Evolutionary conservation across 768 basidiomycete species (phyloP).

Genomic region (Lepiota brunneoincarnata): DNA sequence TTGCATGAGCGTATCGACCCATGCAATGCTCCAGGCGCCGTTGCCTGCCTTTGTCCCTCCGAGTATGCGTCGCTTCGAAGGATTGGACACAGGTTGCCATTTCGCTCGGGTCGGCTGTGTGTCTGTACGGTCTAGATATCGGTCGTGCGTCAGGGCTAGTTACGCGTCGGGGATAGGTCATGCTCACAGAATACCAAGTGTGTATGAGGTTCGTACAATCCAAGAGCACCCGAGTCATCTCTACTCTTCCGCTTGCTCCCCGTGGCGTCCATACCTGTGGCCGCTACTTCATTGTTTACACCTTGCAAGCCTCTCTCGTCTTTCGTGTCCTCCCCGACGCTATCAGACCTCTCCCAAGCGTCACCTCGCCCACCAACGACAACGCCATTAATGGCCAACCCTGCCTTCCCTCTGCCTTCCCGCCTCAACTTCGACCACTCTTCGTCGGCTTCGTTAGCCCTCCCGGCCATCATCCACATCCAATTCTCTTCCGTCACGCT

Average conservation of each 20-base stretch:
- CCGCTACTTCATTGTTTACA: slow-evolving; percentile 18
- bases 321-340: slow-evolving; percentile 17
- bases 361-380: slow-evolving; percentile 18
- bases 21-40: slow-evolving; percentile 78
- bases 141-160: background rate
- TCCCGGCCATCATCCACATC: slow-evolving; percentile 79
- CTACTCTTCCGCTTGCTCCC: slow-evolving; percentile 29
- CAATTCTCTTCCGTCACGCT: slow-evolving; percentile 88
- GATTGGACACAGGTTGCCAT: slow-evolving; percentile 57
- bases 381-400: slow-evolving; percentile 45
- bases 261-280: slow-evolving; percentile 22
- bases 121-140: slow-evolving; percentile 60
- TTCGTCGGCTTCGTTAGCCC: slow-evolving; percentile 59
- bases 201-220: slow-evolving; percentile 82
- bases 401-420: slow-evolving; percentile 45
- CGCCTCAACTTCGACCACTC: slow-evolving; percentile 61
- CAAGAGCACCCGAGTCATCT: slow-evolving; percentile 44
- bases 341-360: slow-evolving; percentile 20
- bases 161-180: background rate
- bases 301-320: slow-evolving; percentile 18
- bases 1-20: slow-evolving; percentile 64
- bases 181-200: slow-evolving; percentile 70
- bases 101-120: slow-evolving; percentile 70
- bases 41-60: slow-evolving; percentile 77
- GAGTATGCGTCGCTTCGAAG: slow-evolving; percentile 42